phyloP scores from a whole-genome alignment of 768 basidiomycete species.

The Tylopilus vinaceipallidus region DNA sequence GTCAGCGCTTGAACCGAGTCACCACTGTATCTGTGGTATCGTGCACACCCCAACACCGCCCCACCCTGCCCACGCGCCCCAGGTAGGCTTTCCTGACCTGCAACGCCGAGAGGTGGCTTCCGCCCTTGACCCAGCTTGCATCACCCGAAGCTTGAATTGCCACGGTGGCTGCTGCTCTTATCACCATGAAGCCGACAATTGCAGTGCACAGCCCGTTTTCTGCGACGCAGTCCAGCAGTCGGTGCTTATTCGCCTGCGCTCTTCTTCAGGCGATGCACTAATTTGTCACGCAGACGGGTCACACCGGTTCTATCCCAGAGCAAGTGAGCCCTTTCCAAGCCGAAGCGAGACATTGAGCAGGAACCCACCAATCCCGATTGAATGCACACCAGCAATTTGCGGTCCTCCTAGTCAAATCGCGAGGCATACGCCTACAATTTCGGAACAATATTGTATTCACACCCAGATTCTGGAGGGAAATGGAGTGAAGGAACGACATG shows the following conservation, averaged over 20 bases:
- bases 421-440: neutral
- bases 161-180: neutral
- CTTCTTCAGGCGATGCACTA: conserved; percentile 6
- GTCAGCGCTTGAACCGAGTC: neutral
- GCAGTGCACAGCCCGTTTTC: conserved; percentile 10
- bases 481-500: neutral
- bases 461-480: neutral
- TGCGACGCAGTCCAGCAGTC: neutral
- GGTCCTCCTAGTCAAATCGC: neutral
- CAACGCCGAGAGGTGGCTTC: no score
- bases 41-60: neutral
- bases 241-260: neutral
- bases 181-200: neutral
- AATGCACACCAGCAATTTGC: neutral
- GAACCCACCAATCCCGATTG: conserved; percentile 1
- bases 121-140: conserved; percentile 25
- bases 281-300: conserved; percentile 1
- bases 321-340: neutral
- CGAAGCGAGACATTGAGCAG: neutral
- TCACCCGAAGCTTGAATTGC: conserved; percentile 2
- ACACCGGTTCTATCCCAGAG: neutral
- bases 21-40: conserved; percentile 5
- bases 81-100: no score
- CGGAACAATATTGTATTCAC: neutral
- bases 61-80: no score